A percentile compares a stretch with the other conserved stretches of the same genome.
These are phyloP conservation scores for Musa acuminata DNA, from an alignment of 176 grass and related monocot genomes.

Conservation along the genomic window DNA sequence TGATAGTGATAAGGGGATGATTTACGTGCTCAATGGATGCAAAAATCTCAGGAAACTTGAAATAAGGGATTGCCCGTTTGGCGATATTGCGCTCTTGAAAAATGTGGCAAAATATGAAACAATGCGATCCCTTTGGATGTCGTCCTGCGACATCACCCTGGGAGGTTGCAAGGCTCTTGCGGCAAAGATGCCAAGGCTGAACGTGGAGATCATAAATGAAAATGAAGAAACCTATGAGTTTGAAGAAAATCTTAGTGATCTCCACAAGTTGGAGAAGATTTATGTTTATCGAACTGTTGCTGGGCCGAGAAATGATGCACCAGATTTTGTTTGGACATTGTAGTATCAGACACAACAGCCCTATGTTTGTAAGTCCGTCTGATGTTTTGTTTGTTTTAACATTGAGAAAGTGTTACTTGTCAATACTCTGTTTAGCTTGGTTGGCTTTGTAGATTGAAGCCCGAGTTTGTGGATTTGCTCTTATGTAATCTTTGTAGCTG, in stretches of 20 bases:
- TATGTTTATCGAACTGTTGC: conserved; percentile 68
- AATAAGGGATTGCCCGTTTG: conserved; percentile 71
- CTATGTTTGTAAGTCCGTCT: conserved; percentile 5
- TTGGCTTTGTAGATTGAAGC: conserved; percentile 17
- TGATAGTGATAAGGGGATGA: conserved; percentile 57
- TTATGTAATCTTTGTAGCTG: conserved; percentile 3
- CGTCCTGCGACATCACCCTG: conserved; percentile 62
- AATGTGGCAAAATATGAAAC: conserved; percentile 71
- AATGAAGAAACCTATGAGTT: conserved; percentile 34
- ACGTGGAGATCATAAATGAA: conserved; percentile 73
- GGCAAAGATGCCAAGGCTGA: conserved; percentile 56
- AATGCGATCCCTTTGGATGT: conserved; percentile 99
- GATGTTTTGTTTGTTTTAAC: background rate
- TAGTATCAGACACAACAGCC: conserved; percentile 35
- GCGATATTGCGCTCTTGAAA: conserved; percentile 59
- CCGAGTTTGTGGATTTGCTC: background rate
- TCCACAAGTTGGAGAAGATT: conserved; percentile 52
- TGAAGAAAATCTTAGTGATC: conserved; percentile 30
- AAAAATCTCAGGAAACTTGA: conserved; percentile 66
- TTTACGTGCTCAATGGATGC: conserved; percentile 64
- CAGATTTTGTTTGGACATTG: conserved; percentile 67
- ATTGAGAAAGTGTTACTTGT: conserved; percentile 6
- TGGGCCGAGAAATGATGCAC: conserved; percentile 59
- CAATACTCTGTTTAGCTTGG: background rate
- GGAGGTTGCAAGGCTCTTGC: conserved; percentile 66